Evolutionary conservation across 2,329 filamentous ascomycete genomes (phyloP).

Genomic region (Botrytis byssoidea): DNA sequence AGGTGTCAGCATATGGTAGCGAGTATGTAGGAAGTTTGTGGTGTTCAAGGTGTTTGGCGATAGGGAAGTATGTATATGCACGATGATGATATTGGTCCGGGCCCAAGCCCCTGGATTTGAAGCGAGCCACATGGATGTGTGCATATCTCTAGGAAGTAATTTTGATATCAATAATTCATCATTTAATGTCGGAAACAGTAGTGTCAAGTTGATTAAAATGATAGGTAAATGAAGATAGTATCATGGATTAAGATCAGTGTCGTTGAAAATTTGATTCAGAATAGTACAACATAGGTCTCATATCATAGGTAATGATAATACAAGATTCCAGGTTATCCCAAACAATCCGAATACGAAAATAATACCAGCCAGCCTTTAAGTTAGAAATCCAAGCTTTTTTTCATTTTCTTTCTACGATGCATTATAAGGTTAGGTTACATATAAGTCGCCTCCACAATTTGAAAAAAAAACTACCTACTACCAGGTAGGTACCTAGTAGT

Average conservation of each 20-base stretch:
- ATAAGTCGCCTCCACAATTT: neutral
- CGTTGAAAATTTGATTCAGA: neutral
- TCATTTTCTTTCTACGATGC: too few relatives aligned
- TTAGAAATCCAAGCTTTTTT: neutral
- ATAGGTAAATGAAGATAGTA: neutral
- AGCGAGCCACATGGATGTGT: neutral
- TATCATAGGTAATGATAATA: neutral
- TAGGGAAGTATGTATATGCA: constrained; percentile 7
- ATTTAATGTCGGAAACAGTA: neutral
- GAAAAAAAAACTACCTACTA: neutral
- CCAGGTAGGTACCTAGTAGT: too few relatives aligned
- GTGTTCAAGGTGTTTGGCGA: constrained; percentile 14
- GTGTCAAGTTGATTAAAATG: neutral
- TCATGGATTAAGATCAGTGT: neutral
- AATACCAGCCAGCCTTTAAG: too few relatives aligned
- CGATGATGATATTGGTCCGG: neutral
- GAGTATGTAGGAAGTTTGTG: neutral
- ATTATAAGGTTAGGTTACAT: too few relatives aligned
- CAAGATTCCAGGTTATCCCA: neutral
- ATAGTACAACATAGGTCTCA: constrained; percentile 9
- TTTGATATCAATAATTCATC: neutral
- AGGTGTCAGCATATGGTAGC: constrained; percentile 40
- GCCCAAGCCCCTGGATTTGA: constrained; percentile 5
- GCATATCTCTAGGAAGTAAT: neutral
- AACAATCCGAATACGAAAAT: neutral